Percentiles rank a stretch among this genome's conserved stretches.
These are phyloP conservation scores for maize (Zea mays) DNA, from an alignment of 176 grass and related monocot species.

Conservation along the genomic window Zm-B73-REFERENCE-NAM-5.0 NC_050096.1:16608501-16609000, in stretches of 20 bases:
- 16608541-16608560: slow-evolving; percentile 94
- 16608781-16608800: not conserved
- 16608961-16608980: slow-evolving; percentile 84
- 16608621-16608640: slow-evolving; percentile 88
- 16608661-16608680: slow-evolving; percentile 27
- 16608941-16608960: slow-evolving; percentile 72
- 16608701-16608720: not conserved
- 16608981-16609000: slow-evolving; percentile 87
- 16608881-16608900: not conserved
- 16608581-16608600: slow-evolving; percentile 99
- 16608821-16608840: not conserved
- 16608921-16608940: slow-evolving; percentile 67
- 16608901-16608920: not conserved
- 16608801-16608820: not conserved
- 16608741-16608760: not conserved
- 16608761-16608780: not conserved
- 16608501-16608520: slow-evolving; percentile 24
- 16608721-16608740: not conserved
- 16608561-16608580: slow-evolving; percentile 86
- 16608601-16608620: slow-evolving; percentile 90
- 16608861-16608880: not conserved
- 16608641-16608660: slow-evolving; percentile 58
- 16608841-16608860: not conserved
- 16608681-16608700: slow-evolving; percentile 11
- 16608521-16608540: slow-evolving; percentile 31